phyloP scores from a whole-genome alignment of 2,329 filamentous ascomycete species.

The Arthroderma uncinatum region DNA sequence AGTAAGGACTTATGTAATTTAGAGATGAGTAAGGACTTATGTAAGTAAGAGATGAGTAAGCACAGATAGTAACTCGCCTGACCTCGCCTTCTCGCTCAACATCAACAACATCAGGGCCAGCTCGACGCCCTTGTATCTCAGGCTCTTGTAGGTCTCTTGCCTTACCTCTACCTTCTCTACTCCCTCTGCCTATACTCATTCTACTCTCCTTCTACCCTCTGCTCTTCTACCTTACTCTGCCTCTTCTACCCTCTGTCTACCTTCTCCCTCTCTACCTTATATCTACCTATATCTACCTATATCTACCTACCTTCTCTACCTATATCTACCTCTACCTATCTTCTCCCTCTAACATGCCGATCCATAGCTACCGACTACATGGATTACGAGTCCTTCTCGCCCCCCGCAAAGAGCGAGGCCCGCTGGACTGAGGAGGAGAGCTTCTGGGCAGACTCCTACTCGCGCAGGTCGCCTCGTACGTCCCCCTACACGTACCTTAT shows the following conservation, averaged over 20 bases:
- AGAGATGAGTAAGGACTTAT: not conserved
- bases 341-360: not conserved
- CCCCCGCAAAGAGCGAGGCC: conserved; percentile 23
- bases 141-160: not conserved
- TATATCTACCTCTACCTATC: conserved; percentile 14
- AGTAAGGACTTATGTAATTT: no score
- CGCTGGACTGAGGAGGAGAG: conserved; percentile 34
- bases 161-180: not conserved
- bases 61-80: no score
- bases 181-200: not conserved
- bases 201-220: not conserved
- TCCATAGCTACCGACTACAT: not conserved
- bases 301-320: conserved; percentile 15
- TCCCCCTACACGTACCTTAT: not conserved
- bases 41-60: not conserved
- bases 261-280: conserved; percentile 9
- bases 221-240: not conserved
- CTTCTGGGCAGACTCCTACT: conserved; percentile 32
- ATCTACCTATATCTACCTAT: conserved; percentile 2
- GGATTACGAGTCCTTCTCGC: conserved; percentile 34
- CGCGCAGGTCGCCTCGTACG: conserved; percentile 39
- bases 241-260: not conserved
- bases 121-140: no score
- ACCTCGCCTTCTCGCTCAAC: not conserved
- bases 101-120: no score